Percentiles rank a stretch among this genome's conserved stretches.
Evolutionary conservation across 148 eudicot species (phyloP).

Genomic region (Amaranthus cruentus): DNA sequence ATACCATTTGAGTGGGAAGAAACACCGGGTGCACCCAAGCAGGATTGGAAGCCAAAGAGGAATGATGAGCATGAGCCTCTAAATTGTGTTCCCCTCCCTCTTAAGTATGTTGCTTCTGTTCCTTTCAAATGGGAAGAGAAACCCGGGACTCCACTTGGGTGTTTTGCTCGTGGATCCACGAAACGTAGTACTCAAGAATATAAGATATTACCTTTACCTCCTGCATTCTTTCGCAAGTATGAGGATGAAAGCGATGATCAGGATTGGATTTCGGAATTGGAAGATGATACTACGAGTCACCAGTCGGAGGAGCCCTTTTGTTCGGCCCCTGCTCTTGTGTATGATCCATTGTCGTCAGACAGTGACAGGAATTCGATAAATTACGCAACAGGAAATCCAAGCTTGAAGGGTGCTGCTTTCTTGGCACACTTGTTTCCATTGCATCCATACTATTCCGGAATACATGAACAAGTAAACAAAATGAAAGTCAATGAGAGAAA

Average conservation of each 20-base stretch:
- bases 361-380: slow-evolving; percentile 31
- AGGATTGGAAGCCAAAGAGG: slow-evolving; percentile 53
- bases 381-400: slow-evolving; percentile 45
- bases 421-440: slow-evolving; percentile 77
- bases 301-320: slow-evolving; percentile 37
- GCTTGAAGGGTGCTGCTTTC: slow-evolving; percentile 59
- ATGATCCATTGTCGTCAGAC: slow-evolving; percentile 47
- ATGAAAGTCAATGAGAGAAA: slow-evolving; percentile 3
- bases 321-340: slow-evolving; percentile 43
- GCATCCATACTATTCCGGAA: slow-evolving; percentile 37
- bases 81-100: slow-evolving; percentile 32
- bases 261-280: slow-evolving; percentile 40
- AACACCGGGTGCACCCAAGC: slow-evolving; percentile 68
- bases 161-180: slow-evolving; percentile 28
- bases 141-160: slow-evolving; percentile 79
- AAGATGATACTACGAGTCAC: slow-evolving; percentile 29
- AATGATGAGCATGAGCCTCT: slow-evolving; percentile 13
- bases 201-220: slow-evolving; percentile 30
- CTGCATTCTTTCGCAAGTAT: slow-evolving; percentile 25
- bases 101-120: slow-evolving; percentile 54
- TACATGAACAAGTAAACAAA: slow-evolving; percentile 26
- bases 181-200: slow-evolving; percentile 14
- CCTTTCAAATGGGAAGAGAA: slow-evolving; percentile 90
- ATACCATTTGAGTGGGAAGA: slow-evolving; percentile 89
- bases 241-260: slow-evolving; percentile 24